A percentile compares a stretch with the other conserved stretches of the same genome.
phyloP scores from a whole-genome alignment of 352 stramenopile species.

The Phytophthora citricola region DNA sequence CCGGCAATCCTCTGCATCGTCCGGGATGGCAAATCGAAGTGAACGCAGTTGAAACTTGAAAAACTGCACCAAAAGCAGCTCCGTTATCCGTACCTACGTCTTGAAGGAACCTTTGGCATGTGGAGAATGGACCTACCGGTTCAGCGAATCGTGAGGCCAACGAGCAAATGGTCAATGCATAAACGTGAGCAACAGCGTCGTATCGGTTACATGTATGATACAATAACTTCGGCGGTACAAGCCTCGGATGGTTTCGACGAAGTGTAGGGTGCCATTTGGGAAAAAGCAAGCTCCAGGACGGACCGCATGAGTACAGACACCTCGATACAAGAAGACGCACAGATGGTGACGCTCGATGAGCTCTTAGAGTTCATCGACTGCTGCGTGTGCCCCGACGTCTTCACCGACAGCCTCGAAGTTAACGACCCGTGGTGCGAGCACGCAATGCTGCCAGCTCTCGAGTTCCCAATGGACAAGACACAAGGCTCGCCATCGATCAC shows the following conservation, averaged over 20 bases:
- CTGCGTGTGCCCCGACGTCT: slow-evolving; percentile 15
- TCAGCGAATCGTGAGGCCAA: background rate
- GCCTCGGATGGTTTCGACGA: slow-evolving; percentile 3
- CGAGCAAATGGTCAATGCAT: slow-evolving; percentile 11
- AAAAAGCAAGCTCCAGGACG: slow-evolving; percentile 1
- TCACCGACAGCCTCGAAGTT: background rate
- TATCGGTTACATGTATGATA: background rate
- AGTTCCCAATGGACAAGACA: background rate
- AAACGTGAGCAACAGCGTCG: slow-evolving; percentile 1
- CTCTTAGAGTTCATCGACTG: slow-evolving; percentile 40
- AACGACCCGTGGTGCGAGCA: background rate
- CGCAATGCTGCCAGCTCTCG: slow-evolving; percentile 1
- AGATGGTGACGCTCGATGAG: slow-evolving; percentile 32
- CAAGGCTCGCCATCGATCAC: slow-evolving; percentile 4
- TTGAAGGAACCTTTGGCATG: background rate
- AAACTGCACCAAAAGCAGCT: background rate
- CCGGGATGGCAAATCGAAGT: background rate
- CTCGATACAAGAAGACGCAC: slow-evolving; percentile 6
- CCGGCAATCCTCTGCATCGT: slow-evolving; percentile 16
- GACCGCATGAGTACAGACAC: slow-evolving; percentile 11
- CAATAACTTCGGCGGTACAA: slow-evolving; percentile 5
- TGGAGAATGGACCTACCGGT: no score
- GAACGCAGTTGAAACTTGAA: background rate
- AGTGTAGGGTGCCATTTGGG: slow-evolving; percentile 6
- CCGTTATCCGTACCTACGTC: slow-evolving; percentile 8